These are phyloP conservation scores for Hymenoscyphus salicellus DNA, from an alignment of 2,329 filamentous ascomycete genomes.

Conservation along the genomic window DNA sequence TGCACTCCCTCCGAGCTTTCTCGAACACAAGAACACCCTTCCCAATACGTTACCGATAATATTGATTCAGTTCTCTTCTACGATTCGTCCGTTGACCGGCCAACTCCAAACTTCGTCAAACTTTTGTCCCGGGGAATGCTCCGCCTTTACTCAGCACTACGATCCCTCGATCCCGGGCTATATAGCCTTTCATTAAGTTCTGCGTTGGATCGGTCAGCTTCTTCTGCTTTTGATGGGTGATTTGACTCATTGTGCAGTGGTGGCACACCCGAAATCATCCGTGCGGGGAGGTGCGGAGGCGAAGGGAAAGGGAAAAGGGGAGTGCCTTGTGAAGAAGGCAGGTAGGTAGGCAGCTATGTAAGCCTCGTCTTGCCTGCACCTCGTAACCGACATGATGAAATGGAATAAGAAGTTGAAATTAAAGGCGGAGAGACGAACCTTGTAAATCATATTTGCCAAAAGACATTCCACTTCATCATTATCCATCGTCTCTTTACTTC, in stretches of 20 bases:
- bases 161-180: conserved; percentile 82
- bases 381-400: neutral
- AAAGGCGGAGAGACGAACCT: conserved; percentile 56
- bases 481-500: conserved; percentile 66
- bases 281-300: conserved; percentile 6
- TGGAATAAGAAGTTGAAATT: conserved; percentile 4
- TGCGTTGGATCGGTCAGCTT: conserved; percentile 19
- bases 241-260: conserved; percentile 13
- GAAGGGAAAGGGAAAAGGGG: conserved; percentile 14
- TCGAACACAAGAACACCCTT: neutral
- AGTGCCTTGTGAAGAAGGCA: conserved; percentile 18
- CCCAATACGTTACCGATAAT: neutral
- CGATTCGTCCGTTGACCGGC: conserved; percentile 6
- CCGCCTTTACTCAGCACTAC: conserved; percentile 91
- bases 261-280: conserved; percentile 16
- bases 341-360: neutral
- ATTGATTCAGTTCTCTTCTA: neutral
- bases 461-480: conserved; percentile 93
- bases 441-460: conserved; percentile 96
- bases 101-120: conserved; percentile 40
- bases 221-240: neutral
- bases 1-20: neutral
- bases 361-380: neutral
- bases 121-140: conserved; percentile 87
- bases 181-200: conserved; percentile 87